phyloP scores from a whole-genome alignment of 345 rosid species.

The Toxicodendron radicans region DNA sequence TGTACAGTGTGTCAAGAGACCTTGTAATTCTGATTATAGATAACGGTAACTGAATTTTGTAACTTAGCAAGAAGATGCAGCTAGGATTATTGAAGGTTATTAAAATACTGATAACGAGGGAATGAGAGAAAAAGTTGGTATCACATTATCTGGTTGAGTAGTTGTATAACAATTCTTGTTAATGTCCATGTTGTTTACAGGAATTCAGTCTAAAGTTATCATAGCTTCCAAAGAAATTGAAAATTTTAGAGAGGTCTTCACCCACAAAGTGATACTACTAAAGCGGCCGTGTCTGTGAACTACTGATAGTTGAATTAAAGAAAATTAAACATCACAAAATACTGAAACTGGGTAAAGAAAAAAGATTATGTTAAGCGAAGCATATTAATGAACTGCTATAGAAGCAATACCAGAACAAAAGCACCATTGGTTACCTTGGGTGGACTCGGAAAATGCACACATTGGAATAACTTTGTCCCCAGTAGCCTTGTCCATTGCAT shows the following conservation, averaged over 20 bases:
- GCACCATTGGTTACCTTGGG: slow-evolving; percentile 48
- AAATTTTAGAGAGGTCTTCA: neutral
- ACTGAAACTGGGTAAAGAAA: neutral
- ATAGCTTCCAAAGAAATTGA: neutral
- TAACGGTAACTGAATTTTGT: neutral
- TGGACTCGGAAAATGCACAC: slow-evolving; percentile 63
- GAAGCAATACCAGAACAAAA: neutral
- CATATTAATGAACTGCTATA: neutral
- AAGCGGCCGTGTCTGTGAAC: neutral
- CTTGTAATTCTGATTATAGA: neutral
- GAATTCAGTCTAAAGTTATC: neutral
- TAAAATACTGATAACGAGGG: neutral
- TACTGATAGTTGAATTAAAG: neutral
- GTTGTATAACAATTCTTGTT: neutral
- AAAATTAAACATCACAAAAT: neutral
- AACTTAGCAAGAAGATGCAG: neutral
- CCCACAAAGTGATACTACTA: neutral
- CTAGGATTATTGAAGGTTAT: neutral
- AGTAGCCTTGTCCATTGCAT: slow-evolving; percentile 78
- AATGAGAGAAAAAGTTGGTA: neutral
- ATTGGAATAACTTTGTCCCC: slow-evolving; percentile 57
- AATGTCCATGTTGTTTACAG: neutral
- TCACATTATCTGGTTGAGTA: neutral
- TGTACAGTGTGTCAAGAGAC: neutral
- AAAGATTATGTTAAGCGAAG: too few relatives aligned